phyloP scores from a whole-genome alignment of 2,329 filamentous ascomycete species.

The Chrysoporthe cubensis region DNA sequence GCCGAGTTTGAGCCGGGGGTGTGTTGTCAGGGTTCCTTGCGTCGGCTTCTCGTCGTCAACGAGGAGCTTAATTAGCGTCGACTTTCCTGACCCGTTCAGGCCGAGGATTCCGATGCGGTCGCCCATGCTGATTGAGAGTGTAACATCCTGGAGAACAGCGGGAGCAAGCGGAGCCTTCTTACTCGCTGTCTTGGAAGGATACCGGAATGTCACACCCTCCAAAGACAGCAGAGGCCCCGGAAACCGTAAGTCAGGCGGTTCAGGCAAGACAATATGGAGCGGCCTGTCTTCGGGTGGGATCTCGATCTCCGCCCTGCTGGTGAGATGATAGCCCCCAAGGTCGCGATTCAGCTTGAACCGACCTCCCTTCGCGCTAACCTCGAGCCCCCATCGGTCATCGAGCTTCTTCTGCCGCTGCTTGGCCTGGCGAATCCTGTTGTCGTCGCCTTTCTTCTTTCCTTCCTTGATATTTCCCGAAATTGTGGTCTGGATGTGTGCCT shows the following conservation, averaged over 20 bases:
- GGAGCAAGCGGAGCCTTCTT: constrained; percentile 40
- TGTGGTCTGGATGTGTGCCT: constrained; percentile 77
- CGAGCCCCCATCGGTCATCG: constrained; percentile 77
- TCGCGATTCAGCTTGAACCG: constrained; percentile 80
- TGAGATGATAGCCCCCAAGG: constrained; percentile 63
- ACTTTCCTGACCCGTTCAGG: constrained; percentile 82
- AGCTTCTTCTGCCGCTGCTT: constrained; percentile 84
- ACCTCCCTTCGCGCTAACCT: constrained; percentile 71
- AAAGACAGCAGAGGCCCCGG: constrained; percentile 74
- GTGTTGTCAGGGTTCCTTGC: constrained; percentile 64
- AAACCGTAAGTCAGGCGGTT: constrained; percentile 72
- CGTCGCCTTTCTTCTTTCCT: constrained; percentile 77
- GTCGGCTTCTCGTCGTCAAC: constrained; percentile 63
- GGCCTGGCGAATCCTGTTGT: constrained; percentile 84
- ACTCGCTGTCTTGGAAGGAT: constrained; percentile 42
- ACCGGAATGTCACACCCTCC: constrained; percentile 70
- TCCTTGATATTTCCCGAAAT: constrained; percentile 75
- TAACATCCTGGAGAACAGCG: constrained; percentile 63
- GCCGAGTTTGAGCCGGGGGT: constrained; percentile 71
- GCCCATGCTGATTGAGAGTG: constrained; percentile 71
- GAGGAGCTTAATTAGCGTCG: constrained; percentile 74
- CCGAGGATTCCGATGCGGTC: constrained; percentile 77
- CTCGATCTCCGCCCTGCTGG: constrained; percentile 69
- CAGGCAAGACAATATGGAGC: constrained; percentile 61
- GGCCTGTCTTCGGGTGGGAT: constrained; percentile 66